A percentile compares a stretch with the other conserved stretches of the same genome.
Evolutionary conservation across 78 protist species (phyloP).

Genomic region (Isochrysis galbana): DNA sequence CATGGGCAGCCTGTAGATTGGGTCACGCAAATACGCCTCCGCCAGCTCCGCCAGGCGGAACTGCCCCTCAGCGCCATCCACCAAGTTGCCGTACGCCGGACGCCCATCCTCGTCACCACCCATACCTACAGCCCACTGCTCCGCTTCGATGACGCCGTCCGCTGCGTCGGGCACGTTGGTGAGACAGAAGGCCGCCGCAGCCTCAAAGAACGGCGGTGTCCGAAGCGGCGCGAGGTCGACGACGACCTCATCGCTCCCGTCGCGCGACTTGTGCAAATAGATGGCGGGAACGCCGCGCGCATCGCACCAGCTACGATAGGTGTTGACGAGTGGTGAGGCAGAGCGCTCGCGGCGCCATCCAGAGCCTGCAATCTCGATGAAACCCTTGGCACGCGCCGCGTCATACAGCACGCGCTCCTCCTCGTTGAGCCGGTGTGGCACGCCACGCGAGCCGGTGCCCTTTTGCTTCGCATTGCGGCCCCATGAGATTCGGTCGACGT

Average conservation of each 20-base stretch:
- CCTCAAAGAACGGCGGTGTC: neutral
- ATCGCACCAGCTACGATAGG: constrained; percentile 42
- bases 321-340: constrained; percentile 37
- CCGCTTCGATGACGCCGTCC: neutral
- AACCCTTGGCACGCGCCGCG: constrained; percentile 18
- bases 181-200: neutral
- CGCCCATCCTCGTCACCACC: neutral
- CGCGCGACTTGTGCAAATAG: neutral
- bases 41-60: neutral
- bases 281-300: constrained; percentile 22
- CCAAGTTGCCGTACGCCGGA: neutral
- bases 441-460: constrained; percentile 39
- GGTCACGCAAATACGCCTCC: neutral
- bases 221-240: constrained; percentile 42
- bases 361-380: constrained; percentile 26
- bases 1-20: constrained; percentile 26
- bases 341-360: constrained; percentile 40
- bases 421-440: constrained; percentile 38
- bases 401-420: constrained; percentile 33
- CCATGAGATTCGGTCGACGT: constrained; percentile 42
- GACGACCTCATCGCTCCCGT: neutral
- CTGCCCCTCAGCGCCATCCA: too few relatives aligned
- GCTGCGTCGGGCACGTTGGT: neutral
- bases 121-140: neutral
- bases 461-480: constrained; percentile 26